Base-by-base conservation (phyloP, 345 rosid genomes). In the Heritiera littoralis region DNA sequence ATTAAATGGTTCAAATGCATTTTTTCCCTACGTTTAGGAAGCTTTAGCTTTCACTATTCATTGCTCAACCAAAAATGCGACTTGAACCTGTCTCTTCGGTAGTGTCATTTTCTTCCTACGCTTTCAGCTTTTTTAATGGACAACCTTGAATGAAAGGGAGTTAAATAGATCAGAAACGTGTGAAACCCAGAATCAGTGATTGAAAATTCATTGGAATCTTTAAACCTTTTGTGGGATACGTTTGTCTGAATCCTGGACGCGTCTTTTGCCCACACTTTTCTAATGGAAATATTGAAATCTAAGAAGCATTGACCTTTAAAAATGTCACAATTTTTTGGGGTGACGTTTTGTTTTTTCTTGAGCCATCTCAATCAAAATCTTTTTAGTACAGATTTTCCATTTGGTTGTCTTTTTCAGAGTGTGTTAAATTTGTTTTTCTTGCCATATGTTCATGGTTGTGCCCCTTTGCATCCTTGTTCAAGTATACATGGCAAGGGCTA, bases 61-160 rank as follows among this genome's bases (percentile, higher is more conserved):
- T n/a, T 35, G 17, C 67, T 30, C 3, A 2, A 13, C 52, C 17
- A 17, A 67, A 41, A 20, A 67, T 10, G 32, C 51, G 23, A 48
- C 6, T 63, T 46, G 28, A 58, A 54, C 7, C 63, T 20, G 30
- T 2, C 63, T n/a, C 7, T n/a, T n/a, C 58, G 28, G 28, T n/a
- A 3, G 1, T 72, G 73, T 65, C 82, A 74, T 65, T 74, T 66
- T 74, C 78, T n/a, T 74, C 38, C 61, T 60, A 18, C n/a, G 43
- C 43, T 72, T 30, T n/a, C 6, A 15, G 32, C 52, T 54, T 15
- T 14, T 51, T 20, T 32, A 49, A 63, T 18, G 60, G 38, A 45
- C 49, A 14, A 23, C 15, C 52, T 51, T 12, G 69, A 49, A n/a
- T 68, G 75, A 77, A 5, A 11, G 63, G 30, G n/a, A 59, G 56